Evolutionary conservation across 441 rosid species (phyloP).

Genomic region (Pelargonium myrrhifolium): DNA sequence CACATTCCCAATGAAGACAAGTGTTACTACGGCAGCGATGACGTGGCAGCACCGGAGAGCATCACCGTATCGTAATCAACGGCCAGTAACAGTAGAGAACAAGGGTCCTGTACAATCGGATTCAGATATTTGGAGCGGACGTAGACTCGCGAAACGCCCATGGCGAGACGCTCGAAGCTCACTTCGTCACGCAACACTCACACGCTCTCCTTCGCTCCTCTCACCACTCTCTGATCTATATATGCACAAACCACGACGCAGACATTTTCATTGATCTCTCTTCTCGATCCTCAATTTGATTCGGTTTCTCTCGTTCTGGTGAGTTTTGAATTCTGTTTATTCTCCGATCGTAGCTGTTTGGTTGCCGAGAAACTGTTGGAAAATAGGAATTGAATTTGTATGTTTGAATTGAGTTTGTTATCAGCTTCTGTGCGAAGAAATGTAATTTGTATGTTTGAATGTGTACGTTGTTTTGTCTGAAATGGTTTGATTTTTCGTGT

Average conservation of each 20-base stretch:
- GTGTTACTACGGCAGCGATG: neutral
- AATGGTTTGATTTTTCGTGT: too few relatives aligned
- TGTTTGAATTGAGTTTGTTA: neutral
- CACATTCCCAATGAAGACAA: neutral
- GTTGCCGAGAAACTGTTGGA: neutral
- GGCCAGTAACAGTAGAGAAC: too few relatives aligned
- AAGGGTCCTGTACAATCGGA: too few relatives aligned
- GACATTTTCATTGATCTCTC: neutral
- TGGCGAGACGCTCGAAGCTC: constrained; percentile 28
- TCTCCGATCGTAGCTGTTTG: neutral
- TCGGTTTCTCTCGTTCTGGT: neutral
- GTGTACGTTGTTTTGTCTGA: too few relatives aligned
- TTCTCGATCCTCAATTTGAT: neutral
- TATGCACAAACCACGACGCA: too few relatives aligned
- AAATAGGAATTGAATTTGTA: neutral
- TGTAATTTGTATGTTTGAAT: too few relatives aligned
- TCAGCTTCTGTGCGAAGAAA: too few relatives aligned
- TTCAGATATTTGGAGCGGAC: constrained; percentile 34
- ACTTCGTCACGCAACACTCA: constrained; percentile 44
- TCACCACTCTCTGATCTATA: neutral
- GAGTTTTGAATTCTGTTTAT: neutral
- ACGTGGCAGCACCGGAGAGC: constrained; percentile 18
- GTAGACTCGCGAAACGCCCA: constrained; percentile 39
- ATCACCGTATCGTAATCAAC: neutral
- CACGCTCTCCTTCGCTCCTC: constrained; percentile 20